Evolutionary conservation across 2,329 filamentous ascomycete genomes (phyloP), one percentile per base, ranked within the genome.

Genomic region (Fusarium humuli): DNA sequence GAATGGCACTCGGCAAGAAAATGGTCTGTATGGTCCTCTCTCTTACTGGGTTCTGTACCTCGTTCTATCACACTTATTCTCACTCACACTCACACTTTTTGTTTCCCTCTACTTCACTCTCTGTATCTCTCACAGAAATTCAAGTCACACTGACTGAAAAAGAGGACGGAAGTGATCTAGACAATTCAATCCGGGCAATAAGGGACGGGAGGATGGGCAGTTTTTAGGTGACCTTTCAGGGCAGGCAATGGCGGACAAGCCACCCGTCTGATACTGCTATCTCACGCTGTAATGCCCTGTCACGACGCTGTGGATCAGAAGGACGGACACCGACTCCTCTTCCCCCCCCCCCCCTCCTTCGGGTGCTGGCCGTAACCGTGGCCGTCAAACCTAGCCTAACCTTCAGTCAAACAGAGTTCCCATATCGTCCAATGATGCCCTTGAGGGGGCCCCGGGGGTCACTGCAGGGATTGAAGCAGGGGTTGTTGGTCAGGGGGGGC

Each of bases 201-300:
- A 27, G 48, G 42, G 25, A 58, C 45, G 52, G 54, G 54, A 68
- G 67, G 46, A 65, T 23, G 57, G 57, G 34, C 34, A 59, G 67
- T 50, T 65, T 69, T 71, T 71, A 71, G 64, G 56, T 65, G 45
- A 37, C 34, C 57, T 59, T 18, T 23, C 53, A 47, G 53, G 42
- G 22, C 29, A 47, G 42, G 42, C 25, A 54, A 56, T 46, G 64
- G 61, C 61, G 56, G 61, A 45, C 56, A 56, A 69, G 66, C 67
- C 66, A 69, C 55, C 66, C 67, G 67, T 62, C 56, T 40, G 58
- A 57, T 61, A 46, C 57, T 64, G 46, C 54, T 57, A 57, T 70
- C 55, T 60, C 34, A 55, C 55, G 65, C 61, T 70, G 67, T 66
- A 65, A 34, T 44, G 65, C 70, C 71, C 66, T 73, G 68, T 69